Evolutionary conservation across 2,329 filamentous ascomycete species (phyloP).

Genomic region (Alternaria conjuncta): DNA sequence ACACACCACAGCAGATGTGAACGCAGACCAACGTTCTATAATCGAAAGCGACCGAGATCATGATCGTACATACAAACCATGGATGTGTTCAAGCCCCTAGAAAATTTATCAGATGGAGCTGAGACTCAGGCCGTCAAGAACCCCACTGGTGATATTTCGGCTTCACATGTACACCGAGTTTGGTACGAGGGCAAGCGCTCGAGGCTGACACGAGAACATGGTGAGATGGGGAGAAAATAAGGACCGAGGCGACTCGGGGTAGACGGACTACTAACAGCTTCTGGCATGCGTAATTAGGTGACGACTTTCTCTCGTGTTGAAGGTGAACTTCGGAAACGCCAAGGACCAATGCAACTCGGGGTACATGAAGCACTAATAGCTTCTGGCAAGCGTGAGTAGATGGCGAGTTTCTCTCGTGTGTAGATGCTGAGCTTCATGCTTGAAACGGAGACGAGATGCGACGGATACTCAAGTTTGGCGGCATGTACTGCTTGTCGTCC

Average conservation of each 20-base stretch:
- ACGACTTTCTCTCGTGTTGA: background rate
- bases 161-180: background rate
- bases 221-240: background rate
- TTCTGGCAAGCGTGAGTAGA: background rate
- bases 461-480: too few species aligned
- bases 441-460: background rate
- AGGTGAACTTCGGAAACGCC: background rate
- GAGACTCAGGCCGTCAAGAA: too few species aligned
- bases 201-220: rapidly evolving
- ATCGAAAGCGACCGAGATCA: too few species aligned
- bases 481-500: background rate
- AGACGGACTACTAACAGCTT: background rate
- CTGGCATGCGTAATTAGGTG: background rate
- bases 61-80: too few species aligned
- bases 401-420: background rate
- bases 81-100: too few species aligned
- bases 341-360: background rate
- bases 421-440: background rate
- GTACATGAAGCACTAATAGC: background rate
- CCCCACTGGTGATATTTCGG: background rate
- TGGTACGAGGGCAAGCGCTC: background rate
- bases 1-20: too few species aligned
- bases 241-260: background rate
- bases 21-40: too few species aligned
- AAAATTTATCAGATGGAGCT: too few species aligned